Base-by-base conservation (phyloP, 768 basidiomycete genomes). In the Leccinum incarnatum region DNA sequence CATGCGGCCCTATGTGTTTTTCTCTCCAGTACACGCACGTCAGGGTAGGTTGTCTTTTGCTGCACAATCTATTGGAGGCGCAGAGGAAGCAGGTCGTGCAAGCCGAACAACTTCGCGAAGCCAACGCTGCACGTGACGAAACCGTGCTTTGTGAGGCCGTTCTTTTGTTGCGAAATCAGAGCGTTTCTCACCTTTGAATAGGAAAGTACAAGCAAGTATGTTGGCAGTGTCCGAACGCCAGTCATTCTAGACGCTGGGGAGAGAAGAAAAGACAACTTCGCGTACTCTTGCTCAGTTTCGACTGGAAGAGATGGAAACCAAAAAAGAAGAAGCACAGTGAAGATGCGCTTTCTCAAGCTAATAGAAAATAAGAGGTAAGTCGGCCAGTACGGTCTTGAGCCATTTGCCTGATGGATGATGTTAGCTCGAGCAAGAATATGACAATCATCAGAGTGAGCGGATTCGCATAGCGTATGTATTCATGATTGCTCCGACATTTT, bases 211-310 rank as follows among this genome's bases (percentile, higher is more conserved):
- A 7, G 89, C 95, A 15, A 91, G 86, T 62, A 74, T 89, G 2
- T 82, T 89, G 34, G 93, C 93, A 1, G 86, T 94, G 1, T 83
- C 87, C 36, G 95, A 98, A 72, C 88, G 97, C 1, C 94, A 97
- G 66, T 79, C 86, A 5, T 80, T 97, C 1, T 92, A 95, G 60
- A 82, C 85, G 1, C 80, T 95, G 7, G 79, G 79, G 14, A 86
- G 95, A 55, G 92, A 98, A 56, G 88, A 91, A 70, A 95, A 94
- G 74, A 88, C 86, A 0, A 69, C 84, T 0, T 71, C 77, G 8
- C 84, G 93, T 47, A 78, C 83, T 1, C 78, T 93, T 7, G 71
- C 81, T 0, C 85, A 88, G 56, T 75, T 90, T 62, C 88, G 85
- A 68, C 80, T 89, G 49, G 83, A 88, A 36, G 83, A 84, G 25